Evolutionary conservation across 345 rosid genomes (phyloP).

Genomic region (Dimocarpus longan): DNA sequence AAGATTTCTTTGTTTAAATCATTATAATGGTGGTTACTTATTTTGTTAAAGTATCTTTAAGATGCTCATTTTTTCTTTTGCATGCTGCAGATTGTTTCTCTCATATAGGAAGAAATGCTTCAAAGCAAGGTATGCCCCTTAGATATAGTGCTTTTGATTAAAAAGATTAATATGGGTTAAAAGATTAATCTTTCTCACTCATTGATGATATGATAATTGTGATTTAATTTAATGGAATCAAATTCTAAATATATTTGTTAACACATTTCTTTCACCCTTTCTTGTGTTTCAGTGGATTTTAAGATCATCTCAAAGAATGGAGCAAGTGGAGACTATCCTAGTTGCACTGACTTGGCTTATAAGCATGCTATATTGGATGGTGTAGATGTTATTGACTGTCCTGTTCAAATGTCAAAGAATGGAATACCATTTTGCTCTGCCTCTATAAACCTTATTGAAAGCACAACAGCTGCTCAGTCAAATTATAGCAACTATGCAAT

Average conservation of each 20-base stretch:
- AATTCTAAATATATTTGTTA: neutral
- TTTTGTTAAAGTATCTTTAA: constrained; percentile 9
- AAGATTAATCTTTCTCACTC: neutral
- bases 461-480: constrained; percentile 47
- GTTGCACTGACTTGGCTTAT: constrained; percentile 84
- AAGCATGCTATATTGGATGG: constrained; percentile 68
- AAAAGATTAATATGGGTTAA: no score
- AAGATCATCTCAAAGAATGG: constrained; percentile 73
- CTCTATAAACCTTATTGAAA: constrained; percentile 59
- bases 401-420: constrained; percentile 84
- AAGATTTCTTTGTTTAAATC: neutral
- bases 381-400: constrained; percentile 75
- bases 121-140: constrained; percentile 55
- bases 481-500: constrained; percentile 37
- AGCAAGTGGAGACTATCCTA: constrained; percentile 93
- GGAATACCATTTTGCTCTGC: constrained; percentile 67
- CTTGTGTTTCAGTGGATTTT: constrained; percentile 44
- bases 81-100: constrained; percentile 71
- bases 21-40: constrained; percentile 1
- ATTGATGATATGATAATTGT: neutral
- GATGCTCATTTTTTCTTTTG: constrained; percentile 31
- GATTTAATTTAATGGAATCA: constrained; percentile 7
- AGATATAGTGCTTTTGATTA: constrained; percentile 7
- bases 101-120: constrained; percentile 57
- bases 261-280: constrained; percentile 15